A percentile compares a stretch with the other conserved stretches of the same genome.
Conservation (phyloP, 2,329 filamentous ascomycete species). For the Fusarium illudens region DNA sequence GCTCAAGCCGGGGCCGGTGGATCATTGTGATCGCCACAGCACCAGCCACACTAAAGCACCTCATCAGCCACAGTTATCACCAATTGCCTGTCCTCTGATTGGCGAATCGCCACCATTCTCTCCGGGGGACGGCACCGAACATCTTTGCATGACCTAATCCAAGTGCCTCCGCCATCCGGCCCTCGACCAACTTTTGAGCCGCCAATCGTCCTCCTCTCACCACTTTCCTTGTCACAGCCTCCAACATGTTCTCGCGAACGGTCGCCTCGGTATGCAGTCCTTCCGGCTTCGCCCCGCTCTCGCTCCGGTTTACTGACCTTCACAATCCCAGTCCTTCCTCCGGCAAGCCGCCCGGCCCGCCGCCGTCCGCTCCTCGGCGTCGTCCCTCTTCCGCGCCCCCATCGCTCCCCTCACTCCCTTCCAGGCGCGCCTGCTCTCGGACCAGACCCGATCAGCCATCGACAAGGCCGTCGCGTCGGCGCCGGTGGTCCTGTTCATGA, state of each 20-base stretch:
- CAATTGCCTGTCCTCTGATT: conserved; percentile 34
- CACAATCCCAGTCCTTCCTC: conserved; percentile 43
- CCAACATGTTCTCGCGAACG: conserved; percentile 43
- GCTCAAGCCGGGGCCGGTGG: conserved; percentile 1
- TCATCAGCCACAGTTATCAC: conserved; percentile 2
- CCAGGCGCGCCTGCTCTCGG: conserved; percentile 77
- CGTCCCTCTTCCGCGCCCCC: conserved; percentile 38
- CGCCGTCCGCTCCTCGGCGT: conserved; percentile 38
- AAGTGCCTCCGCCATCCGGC: conserved; percentile 16
- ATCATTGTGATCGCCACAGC: conserved; percentile 4
- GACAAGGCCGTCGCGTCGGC: conserved; percentile 88
- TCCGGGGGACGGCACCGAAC: conserved; percentile 30
- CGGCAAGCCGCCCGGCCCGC: conserved; percentile 51
- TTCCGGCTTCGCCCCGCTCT: background rate
- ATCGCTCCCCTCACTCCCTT: conserved; percentile 42
- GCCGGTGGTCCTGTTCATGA: conserved; percentile 98
- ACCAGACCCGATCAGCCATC: conserved; percentile 82
- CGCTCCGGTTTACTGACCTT: conserved; percentile 10
- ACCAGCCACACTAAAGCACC: conserved; percentile 2
- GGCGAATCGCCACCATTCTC: conserved; percentile 33
- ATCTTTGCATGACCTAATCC: conserved; percentile 40
- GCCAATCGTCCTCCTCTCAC: conserved; percentile 6
- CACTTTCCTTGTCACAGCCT: conserved; percentile 20
- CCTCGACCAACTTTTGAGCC: conserved; percentile 1
- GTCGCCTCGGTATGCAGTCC: conserved; percentile 34